Base-by-base conservation (phyloP, 768 basidiomycete genomes). In the Termitomyces sp. region DNA sequence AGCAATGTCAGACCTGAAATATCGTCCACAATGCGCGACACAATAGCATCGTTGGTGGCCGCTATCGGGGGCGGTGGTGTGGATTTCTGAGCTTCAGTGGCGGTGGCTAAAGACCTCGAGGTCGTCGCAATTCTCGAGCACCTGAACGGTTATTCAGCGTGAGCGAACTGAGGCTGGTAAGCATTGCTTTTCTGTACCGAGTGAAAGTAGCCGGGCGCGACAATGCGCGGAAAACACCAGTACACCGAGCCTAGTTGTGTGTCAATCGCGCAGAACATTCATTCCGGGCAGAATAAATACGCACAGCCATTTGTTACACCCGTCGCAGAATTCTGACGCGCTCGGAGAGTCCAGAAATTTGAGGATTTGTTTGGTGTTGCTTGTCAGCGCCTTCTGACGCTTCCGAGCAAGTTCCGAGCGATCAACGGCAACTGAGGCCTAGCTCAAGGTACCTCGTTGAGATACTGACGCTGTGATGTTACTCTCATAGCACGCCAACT, bases 11-110 rank as follows among this genome's bases (percentile, higher is more conserved):
- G 73, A 22, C 79, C 74, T 5, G 94, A 91, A 64, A 99, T 98
- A 70, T 93, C 88, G 69, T 98, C 93, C 28, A 99, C 97, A 66
- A 99, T 88, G 59, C 83, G 83, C 50, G 75, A 77, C 62, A 99
- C 81, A 65, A 80, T 84, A 22, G 92, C 83, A 69, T 94, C 85
- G 24, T 74, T 69, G 16, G 79, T 70, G 18, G 66, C 60, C 24
- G 69, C 66, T 5, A 69, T 60, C 3, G 77, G 68, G 4, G 80
- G 79, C 2, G 79, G 72, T 0, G 76, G 58, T 3, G 77, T 60
- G 4, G 78, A 63, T 22, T 76, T 70, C 26, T 81, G 67, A 9
- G 79, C 62, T 48, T 76, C 77, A 16, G 83, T 70, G 20, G 84
- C 77, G 10, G 86, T 82, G 28, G 84, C 78, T 52, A 87, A 71